Evolutionary conservation across 2,329 filamentous ascomycete species (phyloP).

Genomic region (Teratosphaeria pseudoeucalypti): DNA sequence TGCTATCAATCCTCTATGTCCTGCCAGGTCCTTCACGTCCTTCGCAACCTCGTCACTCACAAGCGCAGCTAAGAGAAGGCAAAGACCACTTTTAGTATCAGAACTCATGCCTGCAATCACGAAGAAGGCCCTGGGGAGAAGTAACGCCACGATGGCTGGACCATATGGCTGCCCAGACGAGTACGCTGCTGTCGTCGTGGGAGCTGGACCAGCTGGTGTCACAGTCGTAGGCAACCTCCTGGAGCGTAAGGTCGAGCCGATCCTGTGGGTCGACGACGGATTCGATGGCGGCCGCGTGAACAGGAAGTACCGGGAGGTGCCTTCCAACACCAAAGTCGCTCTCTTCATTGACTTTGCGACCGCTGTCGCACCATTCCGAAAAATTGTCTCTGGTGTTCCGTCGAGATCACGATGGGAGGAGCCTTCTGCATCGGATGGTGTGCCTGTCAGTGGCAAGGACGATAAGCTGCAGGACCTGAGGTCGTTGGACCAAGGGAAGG

Average conservation of each 20-base stretch:
- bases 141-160: neutral
- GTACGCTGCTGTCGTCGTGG: conserved; percentile 48
- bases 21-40: neutral
- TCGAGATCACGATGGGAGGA: conserved; percentile 22
- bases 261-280: conserved; percentile 50
- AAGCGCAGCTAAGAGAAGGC: neutral
- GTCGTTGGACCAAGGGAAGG: conserved; percentile 45
- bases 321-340: conserved; percentile 52
- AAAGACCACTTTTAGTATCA: neutral
- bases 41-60: neutral
- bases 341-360: conserved; percentile 49
- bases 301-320: conserved; percentile 50
- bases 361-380: conserved; percentile 42
- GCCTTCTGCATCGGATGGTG: conserved; percentile 18
- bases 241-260: conserved; percentile 40
- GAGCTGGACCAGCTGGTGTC: conserved; percentile 49
- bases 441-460: conserved; percentile 22
- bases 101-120: neutral
- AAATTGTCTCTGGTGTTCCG: conserved; percentile 38
- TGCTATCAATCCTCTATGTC: neutral
- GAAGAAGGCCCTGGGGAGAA: neutral
- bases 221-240: conserved; percentile 53
- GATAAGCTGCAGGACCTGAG: conserved; percentile 47
- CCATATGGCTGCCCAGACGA: conserved; percentile 2
- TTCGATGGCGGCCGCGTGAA: conserved; percentile 38